Conservation (phyloP, 305 asterid species). For the Fraxinus sp. region DNA sequence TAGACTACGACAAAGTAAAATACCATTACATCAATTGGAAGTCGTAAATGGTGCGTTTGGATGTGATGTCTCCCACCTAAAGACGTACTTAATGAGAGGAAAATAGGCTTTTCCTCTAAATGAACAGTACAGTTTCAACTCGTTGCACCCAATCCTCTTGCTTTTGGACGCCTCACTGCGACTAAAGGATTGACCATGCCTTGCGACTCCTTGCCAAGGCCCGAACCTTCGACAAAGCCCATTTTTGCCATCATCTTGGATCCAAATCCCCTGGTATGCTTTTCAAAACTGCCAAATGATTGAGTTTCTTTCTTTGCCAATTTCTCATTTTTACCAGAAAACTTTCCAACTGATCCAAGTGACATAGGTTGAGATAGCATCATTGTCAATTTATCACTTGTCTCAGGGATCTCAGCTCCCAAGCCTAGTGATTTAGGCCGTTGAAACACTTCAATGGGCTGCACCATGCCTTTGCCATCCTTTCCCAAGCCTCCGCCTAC, state of each 20-base stretch:
- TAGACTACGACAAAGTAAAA: background rate
- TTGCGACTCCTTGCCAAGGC: conserved; percentile 83
- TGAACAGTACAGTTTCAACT: conserved; percentile 23
- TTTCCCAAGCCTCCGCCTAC: conserved; percentile 86
- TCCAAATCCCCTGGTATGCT: conserved; percentile 87
- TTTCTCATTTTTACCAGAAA: conserved; percentile 31
- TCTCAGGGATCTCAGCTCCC: conserved; percentile 72
- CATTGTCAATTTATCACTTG: conserved; percentile 28
- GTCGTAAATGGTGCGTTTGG: background rate
- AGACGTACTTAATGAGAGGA: conserved; percentile 1
- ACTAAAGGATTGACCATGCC: conserved; percentile 68
- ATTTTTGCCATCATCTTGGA: conserved; percentile 89
- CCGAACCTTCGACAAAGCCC: conserved; percentile 86
- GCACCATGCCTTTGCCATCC: conserved; percentile 74
- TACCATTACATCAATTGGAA: background rate
- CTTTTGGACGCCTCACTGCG: conserved; percentile 70
- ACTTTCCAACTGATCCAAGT: conserved; percentile 20
- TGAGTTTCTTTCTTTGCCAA: conserved; percentile 32
- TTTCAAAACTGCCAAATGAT: conserved; percentile 71
- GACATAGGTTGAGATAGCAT: conserved; percentile 29
- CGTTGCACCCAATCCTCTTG: conserved; percentile 72
- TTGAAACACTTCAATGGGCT: conserved; percentile 75
- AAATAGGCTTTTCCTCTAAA: background rate
- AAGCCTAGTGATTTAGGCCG: conserved; percentile 91
- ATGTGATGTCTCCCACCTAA: conserved; percentile 10